phyloP scores from a whole-genome alignment of 1,284 basidiomycete genomes.

The Ganoderma sp. region DNA sequence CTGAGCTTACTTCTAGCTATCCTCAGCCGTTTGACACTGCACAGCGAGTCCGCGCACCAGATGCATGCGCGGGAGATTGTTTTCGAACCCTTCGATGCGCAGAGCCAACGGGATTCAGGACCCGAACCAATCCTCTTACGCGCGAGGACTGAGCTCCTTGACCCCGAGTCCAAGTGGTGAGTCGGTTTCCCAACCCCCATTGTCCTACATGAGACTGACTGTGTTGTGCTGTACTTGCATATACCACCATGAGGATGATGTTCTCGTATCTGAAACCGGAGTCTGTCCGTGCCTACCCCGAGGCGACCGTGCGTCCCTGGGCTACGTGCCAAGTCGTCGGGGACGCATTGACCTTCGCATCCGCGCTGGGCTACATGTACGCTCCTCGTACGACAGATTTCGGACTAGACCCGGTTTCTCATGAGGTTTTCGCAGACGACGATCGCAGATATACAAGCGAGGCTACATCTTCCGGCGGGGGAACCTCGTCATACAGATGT shows the following conservation, averaged over 20 bases:
- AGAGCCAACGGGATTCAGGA: conserved; percentile 60
- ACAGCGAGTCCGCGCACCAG: conserved; percentile 71
- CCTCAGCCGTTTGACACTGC: conserved; percentile 76
- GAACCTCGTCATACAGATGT: conserved; percentile 74
- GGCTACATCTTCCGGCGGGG: conserved; percentile 78
- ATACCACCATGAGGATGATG: conserved; percentile 56
- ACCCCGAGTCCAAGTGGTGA: conserved; percentile 65
- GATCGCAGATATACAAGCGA: conserved; percentile 78
- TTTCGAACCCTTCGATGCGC: conserved; percentile 75
- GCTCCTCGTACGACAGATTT: conserved; percentile 26
- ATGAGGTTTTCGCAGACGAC: conserved; percentile 50
- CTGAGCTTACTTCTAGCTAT: conserved; percentile 55
- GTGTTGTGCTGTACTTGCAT: background rate
- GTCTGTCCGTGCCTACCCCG: conserved; percentile 75
- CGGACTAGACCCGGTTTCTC: background rate
- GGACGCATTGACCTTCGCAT: conserved; percentile 77
- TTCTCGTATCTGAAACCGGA: conserved; percentile 82
- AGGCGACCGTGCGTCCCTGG: conserved; percentile 83
- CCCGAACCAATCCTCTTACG: conserved; percentile 71
- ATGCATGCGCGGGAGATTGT: conserved; percentile 76
- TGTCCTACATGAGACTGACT: background rate
- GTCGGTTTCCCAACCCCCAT: conserved; percentile 19
- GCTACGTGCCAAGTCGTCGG: conserved; percentile 76
- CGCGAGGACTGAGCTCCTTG: conserved; percentile 73
- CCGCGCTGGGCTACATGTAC: conserved; percentile 75